Evolutionary conservation across 1,139 yeast genomes (phyloP), one percentile per base, ranked within the genome.

Genomic region (Suzukiozyma palmioleophila): DNA sequence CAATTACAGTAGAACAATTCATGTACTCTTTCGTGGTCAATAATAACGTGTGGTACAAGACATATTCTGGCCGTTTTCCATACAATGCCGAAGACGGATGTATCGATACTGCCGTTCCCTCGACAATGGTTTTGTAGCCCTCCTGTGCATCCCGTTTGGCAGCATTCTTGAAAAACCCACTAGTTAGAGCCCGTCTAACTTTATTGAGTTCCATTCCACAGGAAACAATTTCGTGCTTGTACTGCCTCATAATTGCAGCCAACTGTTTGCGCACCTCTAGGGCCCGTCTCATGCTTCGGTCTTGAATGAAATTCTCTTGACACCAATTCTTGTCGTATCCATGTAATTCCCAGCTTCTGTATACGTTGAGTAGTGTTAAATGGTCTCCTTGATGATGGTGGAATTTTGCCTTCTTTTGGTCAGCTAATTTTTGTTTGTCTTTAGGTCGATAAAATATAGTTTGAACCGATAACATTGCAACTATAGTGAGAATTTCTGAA

Each of bases 391-490:
- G 73, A 3, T 84, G 75, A 57, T 84, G 89, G 50, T 82, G 79
- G 57, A 90, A 88, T 44, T 82, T 70, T 13, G 83, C 79, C 55
- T 84, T 86, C 52, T 79, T 75, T 49, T 77, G 80, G 53, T 90
- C 97, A 0, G 97, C 97, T 15, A 54, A 47, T 33, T 73, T 76
- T 52, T 79, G 84, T 56, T 84, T 83, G 39, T 84, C 92, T 50
- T 81, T 79, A 0, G 97, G 97, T 39, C 97, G 67, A 56, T 79
- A 83, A 54, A 89, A 92, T 0, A 92, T 79, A 7, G 83, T 81
- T 43, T 87, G 97, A 4, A 89, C 92, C 1, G 95, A 83, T 6
- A 90, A 70, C 97, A 94, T 90, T 2, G 97, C 86, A 41, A 92
- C 87, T 18, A 94, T 85, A 0, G 85, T 83, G 29, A 88, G 64